Base-by-base conservation (phyloP, 2,329 filamentous ascomycete genomes). In the Clarireedia paspali region DNA sequence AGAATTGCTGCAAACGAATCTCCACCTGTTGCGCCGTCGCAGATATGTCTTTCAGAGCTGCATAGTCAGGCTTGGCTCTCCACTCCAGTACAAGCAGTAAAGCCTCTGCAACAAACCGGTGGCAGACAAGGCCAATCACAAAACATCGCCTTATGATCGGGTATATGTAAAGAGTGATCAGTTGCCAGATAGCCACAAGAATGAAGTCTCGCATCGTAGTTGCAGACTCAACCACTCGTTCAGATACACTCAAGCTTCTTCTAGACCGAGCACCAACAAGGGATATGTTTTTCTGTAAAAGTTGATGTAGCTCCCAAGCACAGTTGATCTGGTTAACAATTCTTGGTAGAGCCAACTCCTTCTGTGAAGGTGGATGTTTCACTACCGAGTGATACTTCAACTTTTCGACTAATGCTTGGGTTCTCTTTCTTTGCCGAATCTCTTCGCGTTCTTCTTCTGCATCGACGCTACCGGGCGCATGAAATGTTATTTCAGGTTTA, bases 21-120 rank as follows among this genome's bases (percentile, higher is more conserved):
- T 99, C 94, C 38, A 99, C 85, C 71, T 99, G 94, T 70, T 99
- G 94, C 24, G 94, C 94, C 0, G 92, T 97, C 14, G 94, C 94
- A 34, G 91, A 97, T 46, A 97, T 84, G 69, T 99, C 94, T 70
- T 97, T 97, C 55, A 99, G 74, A 0, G 94, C 94, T 42, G 91
- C 85, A 50, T 85, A 86, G 44, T 87, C 85, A 6, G 89, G 87
- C 47, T 86, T 82, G 24, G 84, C 78, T 36, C 90, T 84, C 83
- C 91, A 97, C 72, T 97, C 92, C 12, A 99, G 76, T 27, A 96
- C 70, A 23, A 80, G 75, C 27, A 99, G 75, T 12, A 96, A 74
- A 49, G 87, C 75, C 70, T 99, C 94, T 20, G 89, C 92, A 45
- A 85, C 77, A 40, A 91, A 75, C 34, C 95, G 85, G 69, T 96